These are phyloP conservation scores for Phlegmacium glaucopus DNA, from an alignment of 768 basidiomycete species.

Conservation along the genomic window DNA sequence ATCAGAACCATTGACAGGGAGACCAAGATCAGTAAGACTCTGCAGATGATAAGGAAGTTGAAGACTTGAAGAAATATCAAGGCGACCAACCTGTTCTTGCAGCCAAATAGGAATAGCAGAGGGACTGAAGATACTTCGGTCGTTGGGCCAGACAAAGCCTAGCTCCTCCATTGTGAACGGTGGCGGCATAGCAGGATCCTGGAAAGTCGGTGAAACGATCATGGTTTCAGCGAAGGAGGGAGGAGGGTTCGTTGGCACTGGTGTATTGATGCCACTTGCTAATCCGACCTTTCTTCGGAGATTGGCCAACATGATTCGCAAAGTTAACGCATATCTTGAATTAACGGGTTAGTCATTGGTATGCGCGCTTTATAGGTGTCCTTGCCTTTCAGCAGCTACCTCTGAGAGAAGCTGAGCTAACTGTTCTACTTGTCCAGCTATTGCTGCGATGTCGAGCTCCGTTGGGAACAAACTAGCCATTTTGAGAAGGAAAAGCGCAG, in stretches of 20 bases:
- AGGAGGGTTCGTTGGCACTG: conserved; percentile 49
- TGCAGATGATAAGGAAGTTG: conserved; percentile 27
- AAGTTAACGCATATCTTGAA: conserved; percentile 80
- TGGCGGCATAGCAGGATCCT: conserved; percentile 49
- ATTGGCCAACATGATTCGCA: conserved; percentile 92
- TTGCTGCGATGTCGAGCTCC: conserved; percentile 73
- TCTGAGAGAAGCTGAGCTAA: conserved; percentile 88
- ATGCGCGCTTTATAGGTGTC: background rate
- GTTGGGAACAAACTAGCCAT: conserved; percentile 92
- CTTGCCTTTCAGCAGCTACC: conserved; percentile 86
- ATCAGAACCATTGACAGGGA: conserved; percentile 90
- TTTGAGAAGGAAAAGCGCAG: conserved; percentile 87
- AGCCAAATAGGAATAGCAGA: conserved; percentile 87
- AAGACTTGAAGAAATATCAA: conserved; percentile 1
- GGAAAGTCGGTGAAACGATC: conserved; percentile 56
- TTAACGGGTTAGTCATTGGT: background rate
- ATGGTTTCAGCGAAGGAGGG: conserved; percentile 53
- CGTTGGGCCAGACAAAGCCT: conserved; percentile 70
- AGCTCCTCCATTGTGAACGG: conserved; percentile 86
- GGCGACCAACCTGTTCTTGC: conserved; percentile 73
- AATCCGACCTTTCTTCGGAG: conserved; percentile 85
- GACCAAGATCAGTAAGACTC: conserved; percentile 85
- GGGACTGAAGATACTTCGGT: conserved; percentile 68
- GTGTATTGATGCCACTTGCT: conserved; percentile 42
- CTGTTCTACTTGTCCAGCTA: conserved; percentile 85